A percentile compares a stretch with the other conserved stretches of the same genome.
Evolutionary conservation across 208 protist genomes (phyloP).

Genomic region (Angomonas deanei): DNA sequence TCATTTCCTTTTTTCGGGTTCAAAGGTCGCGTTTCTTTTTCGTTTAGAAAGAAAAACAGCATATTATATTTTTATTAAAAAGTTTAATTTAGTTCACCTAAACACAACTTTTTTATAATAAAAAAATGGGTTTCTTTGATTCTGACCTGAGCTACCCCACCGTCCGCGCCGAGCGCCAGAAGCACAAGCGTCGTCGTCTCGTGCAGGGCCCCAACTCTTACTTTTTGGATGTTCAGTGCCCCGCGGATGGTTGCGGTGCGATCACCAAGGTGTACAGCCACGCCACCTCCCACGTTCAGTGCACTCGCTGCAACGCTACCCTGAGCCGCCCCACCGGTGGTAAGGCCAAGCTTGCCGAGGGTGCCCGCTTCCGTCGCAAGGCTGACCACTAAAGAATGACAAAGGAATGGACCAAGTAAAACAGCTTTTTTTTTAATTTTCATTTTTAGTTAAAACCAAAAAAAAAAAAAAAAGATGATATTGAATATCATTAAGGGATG

Average conservation of each 20-base stretch:
- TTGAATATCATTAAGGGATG: not conserved
- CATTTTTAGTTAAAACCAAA: too few relatives aligned
- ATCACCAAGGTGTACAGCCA: conserved; percentile 98
- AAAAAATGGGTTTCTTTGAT: conserved; percentile 90
- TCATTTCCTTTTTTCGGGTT: too few relatives aligned
- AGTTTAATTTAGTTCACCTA: not conserved
- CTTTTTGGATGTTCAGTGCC: conserved; percentile 99
- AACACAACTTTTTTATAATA: too few relatives aligned
- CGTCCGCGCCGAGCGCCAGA: conserved; percentile 89
- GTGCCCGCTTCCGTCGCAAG: conserved; percentile 95
- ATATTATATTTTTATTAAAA: not conserved
- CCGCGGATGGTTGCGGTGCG: conserved; percentile 82
- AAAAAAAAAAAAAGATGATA: conserved; percentile 6
- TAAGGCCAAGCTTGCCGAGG: conserved; percentile 95
- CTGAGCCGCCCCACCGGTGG: conserved; percentile 98
- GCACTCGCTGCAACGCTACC: conserved; percentile 93
- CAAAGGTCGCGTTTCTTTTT: too few relatives aligned
- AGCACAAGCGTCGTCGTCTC: conserved; percentile 99
- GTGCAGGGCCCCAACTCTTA: conserved; percentile 98
- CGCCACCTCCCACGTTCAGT: conserved; percentile 96
- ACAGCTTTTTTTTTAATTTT: too few relatives aligned
- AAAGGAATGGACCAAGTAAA: too few relatives aligned
- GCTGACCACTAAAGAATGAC: conserved; percentile 70
- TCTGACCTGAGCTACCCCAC: conserved; percentile 97
- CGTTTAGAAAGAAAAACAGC: too few relatives aligned